These are phyloP conservation scores for Russula lepida DNA, from an alignment of 768 basidiomycete species.

Conservation along the genomic window DNA sequence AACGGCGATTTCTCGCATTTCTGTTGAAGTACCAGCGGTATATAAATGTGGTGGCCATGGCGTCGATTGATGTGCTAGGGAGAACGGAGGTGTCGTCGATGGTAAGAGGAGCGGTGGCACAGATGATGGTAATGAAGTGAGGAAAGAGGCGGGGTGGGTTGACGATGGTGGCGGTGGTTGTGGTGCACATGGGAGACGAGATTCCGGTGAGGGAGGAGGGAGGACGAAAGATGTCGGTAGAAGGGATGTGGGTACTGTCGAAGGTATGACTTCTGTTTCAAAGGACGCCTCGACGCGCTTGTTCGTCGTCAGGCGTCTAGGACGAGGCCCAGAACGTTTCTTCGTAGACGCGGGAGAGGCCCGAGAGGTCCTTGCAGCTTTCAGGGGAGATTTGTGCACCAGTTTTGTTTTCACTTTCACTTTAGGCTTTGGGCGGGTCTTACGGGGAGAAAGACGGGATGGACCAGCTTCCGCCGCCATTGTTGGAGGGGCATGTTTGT, in stretches of 20 bases:
- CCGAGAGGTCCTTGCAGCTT: conserved; percentile 19
- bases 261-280: conserved; percentile 45
- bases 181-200: conserved; percentile 44
- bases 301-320: conserved; percentile 15
- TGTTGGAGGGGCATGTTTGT: background rate
- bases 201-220: conserved; percentile 67
- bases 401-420: background rate
- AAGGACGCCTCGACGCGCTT: conserved; percentile 34
- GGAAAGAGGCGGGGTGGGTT: background rate
- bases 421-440: conserved; percentile 14
- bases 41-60: background rate
- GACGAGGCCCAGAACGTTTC: conserved; percentile 30
- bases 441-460: conserved; percentile 8
- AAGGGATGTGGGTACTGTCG: conserved; percentile 26
- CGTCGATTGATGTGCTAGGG: background rate
- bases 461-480: conserved; percentile 3
- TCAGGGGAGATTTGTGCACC: conserved; percentile 4
- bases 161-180: background rate
- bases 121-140: background rate
- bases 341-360: conserved; percentile 29
- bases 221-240: conserved; percentile 67
- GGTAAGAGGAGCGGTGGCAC: background rate
- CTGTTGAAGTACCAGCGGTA: background rate
- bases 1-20: background rate
- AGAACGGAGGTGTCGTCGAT: conserved; percentile 13